These are phyloP conservation scores for Claviceps quebecensis DNA, from an alignment of 2,329 filamentous ascomycete species.

Conservation along the genomic window DNA sequence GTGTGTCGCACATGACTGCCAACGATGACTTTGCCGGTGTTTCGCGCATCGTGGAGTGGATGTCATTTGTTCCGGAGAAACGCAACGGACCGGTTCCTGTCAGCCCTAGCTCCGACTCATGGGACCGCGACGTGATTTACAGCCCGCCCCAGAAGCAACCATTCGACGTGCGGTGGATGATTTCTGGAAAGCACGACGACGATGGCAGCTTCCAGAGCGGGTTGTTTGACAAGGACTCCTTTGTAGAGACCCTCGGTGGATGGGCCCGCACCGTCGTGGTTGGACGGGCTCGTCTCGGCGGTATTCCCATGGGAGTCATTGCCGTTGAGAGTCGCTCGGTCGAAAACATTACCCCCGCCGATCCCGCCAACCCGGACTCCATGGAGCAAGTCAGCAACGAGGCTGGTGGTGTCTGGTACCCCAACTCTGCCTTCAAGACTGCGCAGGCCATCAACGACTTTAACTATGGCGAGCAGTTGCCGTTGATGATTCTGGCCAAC, in stretches of 20 bases:
- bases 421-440: constrained; percentile 99
- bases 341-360: constrained; percentile 91
- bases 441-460: constrained; percentile 98
- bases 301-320: constrained; percentile 97
- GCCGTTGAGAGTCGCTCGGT: constrained; percentile 90
- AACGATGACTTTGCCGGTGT: constrained; percentile 96
- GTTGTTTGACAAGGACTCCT: constrained; percentile 93
- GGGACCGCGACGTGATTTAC: constrained; percentile 87
- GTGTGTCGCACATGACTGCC: constrained; percentile 97
- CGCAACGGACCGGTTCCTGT: constrained; percentile 89
- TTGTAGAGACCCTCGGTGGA: constrained; percentile 89
- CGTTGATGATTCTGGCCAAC: constrained; percentile 97
- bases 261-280: constrained; percentile 97
- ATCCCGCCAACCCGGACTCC: constrained; percentile 95
- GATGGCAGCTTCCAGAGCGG: constrained; percentile 60
- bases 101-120: constrained; percentile 67
- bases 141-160: constrained; percentile 68
- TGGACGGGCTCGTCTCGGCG: constrained; percentile 87
- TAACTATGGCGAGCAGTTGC: constrained; percentile 96
- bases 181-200: constrained; percentile 70
- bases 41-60: constrained; percentile 94
- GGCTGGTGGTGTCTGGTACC: constrained; percentile 98
- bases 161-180: constrained; percentile 91
- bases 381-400: constrained; percentile 91
- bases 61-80: constrained; percentile 94